Evolutionary conservation across 352 stramenopile species (phyloP).

Genomic region (Phytophthora tentaculata): DNA sequence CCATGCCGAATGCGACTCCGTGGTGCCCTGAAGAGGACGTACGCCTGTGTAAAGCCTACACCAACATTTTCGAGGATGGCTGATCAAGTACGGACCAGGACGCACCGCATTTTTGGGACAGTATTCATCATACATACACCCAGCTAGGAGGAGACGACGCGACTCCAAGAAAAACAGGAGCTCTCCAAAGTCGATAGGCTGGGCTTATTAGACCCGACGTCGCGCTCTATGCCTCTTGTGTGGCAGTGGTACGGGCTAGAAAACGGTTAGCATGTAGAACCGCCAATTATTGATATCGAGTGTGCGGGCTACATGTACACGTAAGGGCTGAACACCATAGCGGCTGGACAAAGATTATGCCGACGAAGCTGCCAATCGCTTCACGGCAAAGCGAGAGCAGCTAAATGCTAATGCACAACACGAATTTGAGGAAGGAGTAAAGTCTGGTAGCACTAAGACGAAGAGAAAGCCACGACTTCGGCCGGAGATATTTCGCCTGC

Average conservation of each 20-base stretch:
- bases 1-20: background rate
- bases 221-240: background rate
- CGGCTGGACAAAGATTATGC: slow-evolving; percentile 8
- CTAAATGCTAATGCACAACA: slow-evolving; percentile 3
- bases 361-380: slow-evolving; percentile 1
- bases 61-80: background rate
- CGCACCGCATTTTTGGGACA: background rate
- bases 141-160: background rate
- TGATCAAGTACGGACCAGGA: background rate
- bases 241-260: background rate
- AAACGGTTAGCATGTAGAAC: no score
- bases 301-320: background rate
- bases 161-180: background rate
- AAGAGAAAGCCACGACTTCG: slow-evolving; percentile 5
- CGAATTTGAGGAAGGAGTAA: background rate
- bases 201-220: background rate
- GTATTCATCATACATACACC: background rate
- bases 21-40: background rate
- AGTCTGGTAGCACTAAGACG: background rate
- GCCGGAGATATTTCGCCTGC: slow-evolving; percentile 4
- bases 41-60: background rate
- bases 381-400: slow-evolving; percentile 14
- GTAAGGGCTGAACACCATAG: background rate
- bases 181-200: background rate
- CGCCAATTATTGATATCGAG: no score